Percentiles rank a stretch among this genome's conserved stretches.
Conservation (phyloP, 73 alveolate species). For the Paramecium bursaria region DNA sequence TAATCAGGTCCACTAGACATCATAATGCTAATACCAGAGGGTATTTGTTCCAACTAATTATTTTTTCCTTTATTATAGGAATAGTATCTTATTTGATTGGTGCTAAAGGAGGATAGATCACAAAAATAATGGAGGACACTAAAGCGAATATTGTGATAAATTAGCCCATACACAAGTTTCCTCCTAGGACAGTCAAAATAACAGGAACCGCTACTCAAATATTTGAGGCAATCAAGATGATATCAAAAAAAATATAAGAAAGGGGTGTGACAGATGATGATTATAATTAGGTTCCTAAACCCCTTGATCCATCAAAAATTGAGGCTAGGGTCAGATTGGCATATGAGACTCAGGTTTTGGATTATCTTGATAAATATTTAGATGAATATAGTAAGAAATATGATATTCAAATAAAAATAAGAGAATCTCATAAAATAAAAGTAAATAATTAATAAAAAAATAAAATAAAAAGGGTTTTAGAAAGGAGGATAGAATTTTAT, state of each 20-base stretch:
- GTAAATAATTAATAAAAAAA: not conserved
- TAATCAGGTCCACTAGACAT: not conserved
- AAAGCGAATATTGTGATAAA: not conserved
- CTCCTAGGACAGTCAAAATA: conserved; percentile 54
- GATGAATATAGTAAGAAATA: not conserved
- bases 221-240: conserved; percentile 15
- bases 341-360: not conserved
- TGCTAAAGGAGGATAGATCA: conserved; percentile 31
- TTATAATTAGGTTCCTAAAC: conserved; percentile 15
- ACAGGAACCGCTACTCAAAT: conserved; percentile 1
- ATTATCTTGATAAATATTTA: conserved; percentile 1
- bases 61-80: not conserved
- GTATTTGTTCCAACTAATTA: no score
- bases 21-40: conserved; percentile 33
- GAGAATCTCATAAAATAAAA: not conserved
- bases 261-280: conserved; percentile 44
- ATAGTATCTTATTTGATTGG: conserved; percentile 28
- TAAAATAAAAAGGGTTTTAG: not conserved
- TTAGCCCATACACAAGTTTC: conserved; percentile 19
- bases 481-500: conserved; percentile 25
- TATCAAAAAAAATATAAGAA: conserved; percentile 14
- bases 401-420: not conserved
- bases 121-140: conserved; percentile 14
- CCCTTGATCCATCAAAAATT: conserved; percentile 19
- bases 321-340: conserved; percentile 43